Percentiles rank a stretch among this genome's conserved stretches.
These are phyloP conservation scores for Catharanthus roseus DNA, from an alignment of 257 asterid species.

Conservation along the genomic window DNA sequence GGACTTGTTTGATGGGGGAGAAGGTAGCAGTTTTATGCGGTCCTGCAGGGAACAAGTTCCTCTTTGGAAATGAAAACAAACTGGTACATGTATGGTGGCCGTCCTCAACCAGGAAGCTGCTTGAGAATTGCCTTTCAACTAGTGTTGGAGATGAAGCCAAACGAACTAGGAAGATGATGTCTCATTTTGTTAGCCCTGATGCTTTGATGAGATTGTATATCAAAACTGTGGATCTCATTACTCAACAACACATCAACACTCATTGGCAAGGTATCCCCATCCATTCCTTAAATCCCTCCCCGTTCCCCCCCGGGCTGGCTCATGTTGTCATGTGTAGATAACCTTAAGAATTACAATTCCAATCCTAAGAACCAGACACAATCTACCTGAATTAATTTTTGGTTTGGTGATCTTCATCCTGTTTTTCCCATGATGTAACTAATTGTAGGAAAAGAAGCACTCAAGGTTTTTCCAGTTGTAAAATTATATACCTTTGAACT, in stretches of 20 bases:
- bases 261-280: constrained; percentile 63
- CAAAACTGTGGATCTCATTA: constrained; percentile 43
- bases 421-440: not conserved
- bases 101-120: constrained; percentile 37
- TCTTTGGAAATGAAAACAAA: constrained; percentile 66
- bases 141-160: constrained; percentile 52
- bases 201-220: constrained; percentile 50
- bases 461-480: constrained; percentile 46
- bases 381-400: too few relatives aligned
- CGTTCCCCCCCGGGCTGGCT: too few relatives aligned
- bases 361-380: too few relatives aligned
- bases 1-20: constrained; percentile 34
- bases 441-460: constrained; percentile 47
- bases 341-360: too few relatives aligned
- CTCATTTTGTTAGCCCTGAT: constrained; percentile 52
- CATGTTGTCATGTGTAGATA: too few relatives aligned
- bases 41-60: constrained; percentile 43
- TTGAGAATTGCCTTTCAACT: constrained; percentile 44
- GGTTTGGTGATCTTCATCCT: too few relatives aligned
- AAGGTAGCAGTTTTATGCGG: constrained; percentile 38
- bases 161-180: constrained; percentile 51
- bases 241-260: constrained; percentile 45
- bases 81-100: constrained; percentile 73
- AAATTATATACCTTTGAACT: constrained; percentile 59
- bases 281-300: too few relatives aligned